A percentile compares a stretch with the other conserved stretches of the same genome.
phyloP scores from a whole-genome alignment of 139 green algal genomes.

The Chlamydomonas incerta region DNA sequence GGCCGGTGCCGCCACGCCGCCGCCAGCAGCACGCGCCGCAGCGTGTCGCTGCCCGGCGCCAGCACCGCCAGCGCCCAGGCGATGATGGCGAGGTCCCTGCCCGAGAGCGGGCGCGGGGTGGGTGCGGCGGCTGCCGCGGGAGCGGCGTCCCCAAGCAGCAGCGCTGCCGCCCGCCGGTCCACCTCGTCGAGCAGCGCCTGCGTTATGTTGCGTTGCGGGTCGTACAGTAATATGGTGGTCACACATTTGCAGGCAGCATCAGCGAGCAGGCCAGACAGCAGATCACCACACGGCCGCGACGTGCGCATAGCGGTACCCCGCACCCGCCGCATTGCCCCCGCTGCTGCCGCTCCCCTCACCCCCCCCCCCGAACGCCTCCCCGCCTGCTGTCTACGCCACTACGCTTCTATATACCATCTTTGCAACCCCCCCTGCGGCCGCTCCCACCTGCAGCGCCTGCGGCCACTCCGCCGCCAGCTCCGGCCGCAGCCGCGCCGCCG shows the following conservation, averaged over 20 bases:
- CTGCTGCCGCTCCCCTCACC: too few species aligned
- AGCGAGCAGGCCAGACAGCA: too few species aligned
- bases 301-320: too few species aligned
- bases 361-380: too few species aligned
- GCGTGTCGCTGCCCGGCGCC: conserved; percentile 4
- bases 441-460: neutral
- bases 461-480: neutral
- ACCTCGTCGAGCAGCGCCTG: conserved; percentile 8
- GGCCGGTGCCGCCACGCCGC: neutral
- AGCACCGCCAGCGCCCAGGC: conserved; percentile 18
- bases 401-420: too few species aligned
- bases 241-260: too few species aligned
- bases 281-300: too few species aligned
- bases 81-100: neutral
- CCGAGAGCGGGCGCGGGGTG: neutral
- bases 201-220: too few species aligned
- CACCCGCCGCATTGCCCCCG: too few species aligned
- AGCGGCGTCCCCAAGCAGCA: neutral
- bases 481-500: neutral
- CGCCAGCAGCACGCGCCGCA: neutral
- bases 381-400: too few species aligned
- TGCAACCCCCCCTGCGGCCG: too few species aligned
- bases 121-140: neutral
- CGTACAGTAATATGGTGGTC: too few species aligned
- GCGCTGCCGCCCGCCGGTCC: neutral